Base-by-base conservation (phyloP, 371 early-diverging fungal species). In the Chytridiales sp. region DNA sequence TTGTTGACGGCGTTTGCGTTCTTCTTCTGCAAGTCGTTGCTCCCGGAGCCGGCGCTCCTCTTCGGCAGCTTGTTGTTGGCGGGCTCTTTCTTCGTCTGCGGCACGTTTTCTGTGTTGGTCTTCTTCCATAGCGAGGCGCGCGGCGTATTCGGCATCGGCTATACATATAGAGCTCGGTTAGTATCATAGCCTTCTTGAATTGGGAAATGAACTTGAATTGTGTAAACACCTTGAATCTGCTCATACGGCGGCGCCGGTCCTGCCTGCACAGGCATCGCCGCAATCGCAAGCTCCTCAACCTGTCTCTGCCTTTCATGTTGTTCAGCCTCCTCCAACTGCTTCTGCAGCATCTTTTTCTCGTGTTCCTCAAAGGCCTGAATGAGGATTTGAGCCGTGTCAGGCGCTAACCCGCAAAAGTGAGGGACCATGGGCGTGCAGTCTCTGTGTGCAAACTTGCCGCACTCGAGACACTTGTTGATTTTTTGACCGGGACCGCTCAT, bases 321-420 rank as follows among this genome's bases (percentile, higher is more conserved):
- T 22, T 72, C 77, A 5, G 77, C 77, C 44, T 74, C 77, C 47
- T 74, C 77, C 41, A 73, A 40, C 44, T 77, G 75, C 41, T 56
- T 66, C 36, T 57, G 62, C 42, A 58, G 59, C 69, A 61, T 34
- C 48, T 63, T 62, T 62, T 67, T 32, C 46, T 78, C 75, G n/a
- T 57, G 63, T n/a, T 67, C 65, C 57, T 79, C 73, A 46, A 76
- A 75, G 2, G 76, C 77, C 29, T 57, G 66, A 8, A 82, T 61
- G 4, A 82, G 53, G 4, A 49, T 67, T 29, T 72, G 64, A 1
- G 77, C 75, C 55, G 76, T 66, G 17, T 73, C 74, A 1, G 73
- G 68, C 19, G 57, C 66, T 22, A 86, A 62, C 27, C 82, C 79
- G 64, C 87, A 86, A 27, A 80, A 81, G 59, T 75, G 57, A 17